Conservation (phyloP, 768 basidiomycete species). For the Tulasnella calospora region DNA sequence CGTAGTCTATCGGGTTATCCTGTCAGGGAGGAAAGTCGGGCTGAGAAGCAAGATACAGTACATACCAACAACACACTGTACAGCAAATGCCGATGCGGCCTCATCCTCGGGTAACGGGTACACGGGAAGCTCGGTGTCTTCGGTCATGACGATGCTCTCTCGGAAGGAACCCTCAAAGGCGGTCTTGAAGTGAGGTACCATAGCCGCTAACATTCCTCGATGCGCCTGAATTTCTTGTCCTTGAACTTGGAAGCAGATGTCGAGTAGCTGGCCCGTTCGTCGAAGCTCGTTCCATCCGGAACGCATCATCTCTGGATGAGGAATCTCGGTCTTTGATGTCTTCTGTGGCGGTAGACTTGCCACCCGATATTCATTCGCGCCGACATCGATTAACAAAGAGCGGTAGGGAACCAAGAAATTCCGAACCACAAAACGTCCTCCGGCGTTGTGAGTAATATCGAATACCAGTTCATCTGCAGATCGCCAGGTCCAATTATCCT, state of each 20-base stretch:
- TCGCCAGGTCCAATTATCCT: background rate
- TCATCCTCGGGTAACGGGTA: background rate
- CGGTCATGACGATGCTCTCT: background rate
- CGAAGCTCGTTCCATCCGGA: background rate
- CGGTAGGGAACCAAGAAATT: background rate
- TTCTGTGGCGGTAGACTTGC: background rate
- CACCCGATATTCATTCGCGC: background rate
- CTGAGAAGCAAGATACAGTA: background rate
- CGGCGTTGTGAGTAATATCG: background rate
- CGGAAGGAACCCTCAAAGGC: background rate
- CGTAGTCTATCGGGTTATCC: background rate
- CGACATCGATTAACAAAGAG: background rate
- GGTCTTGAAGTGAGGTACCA: background rate
- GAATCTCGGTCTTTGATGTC: background rate
- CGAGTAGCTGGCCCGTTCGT: background rate
- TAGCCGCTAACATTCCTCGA: conserved; percentile 12
- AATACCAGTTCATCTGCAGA: background rate
- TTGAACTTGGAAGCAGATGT: background rate
- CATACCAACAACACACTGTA: background rate
- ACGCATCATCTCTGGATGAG: background rate
- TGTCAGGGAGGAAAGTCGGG: too few relatives aligned
- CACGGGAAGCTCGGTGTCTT: background rate
- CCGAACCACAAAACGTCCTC: background rate
- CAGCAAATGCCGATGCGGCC: background rate
- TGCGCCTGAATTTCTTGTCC: background rate